Evolutionary conservation across 1,139 yeast genomes (phyloP).

Genomic region (Suhomyces taliae): DNA sequence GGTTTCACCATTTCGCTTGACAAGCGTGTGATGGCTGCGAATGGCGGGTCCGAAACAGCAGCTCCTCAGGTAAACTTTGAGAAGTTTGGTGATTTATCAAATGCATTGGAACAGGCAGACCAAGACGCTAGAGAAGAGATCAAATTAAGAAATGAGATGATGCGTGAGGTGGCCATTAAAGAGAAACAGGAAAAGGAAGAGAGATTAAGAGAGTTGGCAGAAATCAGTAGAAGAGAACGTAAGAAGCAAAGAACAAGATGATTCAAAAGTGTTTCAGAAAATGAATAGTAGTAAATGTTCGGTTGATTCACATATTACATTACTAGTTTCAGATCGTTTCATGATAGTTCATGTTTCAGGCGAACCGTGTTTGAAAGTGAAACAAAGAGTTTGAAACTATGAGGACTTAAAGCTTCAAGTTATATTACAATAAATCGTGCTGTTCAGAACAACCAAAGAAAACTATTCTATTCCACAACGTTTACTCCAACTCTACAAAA

Average conservation of each 20-base stretch:
- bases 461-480: no score
- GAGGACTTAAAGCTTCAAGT: no score
- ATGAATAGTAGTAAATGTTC: no score
- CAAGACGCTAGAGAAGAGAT: conserved; percentile 71
- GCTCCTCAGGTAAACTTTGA: conserved; percentile 49
- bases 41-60: conserved; percentile 34
- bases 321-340: no score
- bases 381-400: no score
- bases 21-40: conserved; percentile 65
- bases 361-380: no score
- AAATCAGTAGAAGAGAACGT: conserved; percentile 47
- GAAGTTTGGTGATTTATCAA: conserved; percentile 62
- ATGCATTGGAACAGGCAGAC: conserved; percentile 78
- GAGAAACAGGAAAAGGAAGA: conserved; percentile 62
- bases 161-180: conserved; percentile 53
- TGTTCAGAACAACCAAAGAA: no score
- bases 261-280: no score
- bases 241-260: neutral
- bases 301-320: no score
- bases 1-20: conserved; percentile 86
- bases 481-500: no score
- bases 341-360: no score
- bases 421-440: no score
- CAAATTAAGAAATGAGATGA: conserved; percentile 55
- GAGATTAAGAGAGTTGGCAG: conserved; percentile 58